A percentile compares a stretch with the other conserved stretches of the same genome.
Evolutionary conservation across 306 rosid genomes (phyloP).

Genomic region (Lathyrus sativus): DNA sequence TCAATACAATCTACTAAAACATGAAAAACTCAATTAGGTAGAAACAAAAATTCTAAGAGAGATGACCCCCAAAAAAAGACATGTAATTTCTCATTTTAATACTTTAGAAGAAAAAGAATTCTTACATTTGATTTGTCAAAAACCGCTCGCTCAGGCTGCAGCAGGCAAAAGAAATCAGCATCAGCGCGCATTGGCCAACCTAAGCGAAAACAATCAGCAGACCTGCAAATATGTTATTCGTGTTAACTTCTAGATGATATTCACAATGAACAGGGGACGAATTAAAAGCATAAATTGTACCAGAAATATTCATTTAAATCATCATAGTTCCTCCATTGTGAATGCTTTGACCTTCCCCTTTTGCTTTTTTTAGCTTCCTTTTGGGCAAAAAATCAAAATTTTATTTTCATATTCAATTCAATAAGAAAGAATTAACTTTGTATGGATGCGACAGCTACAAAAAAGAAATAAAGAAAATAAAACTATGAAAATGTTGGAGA

Average conservation of each 20-base stretch:
- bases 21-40: conserved; percentile 5
- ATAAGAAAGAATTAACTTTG: conserved; percentile 27
- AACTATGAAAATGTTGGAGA: conserved; percentile 1
- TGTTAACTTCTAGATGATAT: conserved; percentile 30
- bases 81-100: neutral
- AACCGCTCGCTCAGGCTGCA: conserved; percentile 24
- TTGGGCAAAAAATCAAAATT: conserved; percentile 37
- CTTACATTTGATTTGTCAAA: conserved; percentile 68
- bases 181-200: conserved; percentile 99
- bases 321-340: conserved; percentile 97
- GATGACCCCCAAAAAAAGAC: conserved; percentile 1
- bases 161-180: conserved; percentile 78
- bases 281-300: conserved; percentile 46
- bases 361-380: conserved; percentile 84
- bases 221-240: conserved; percentile 56
- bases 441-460: neutral
- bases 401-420: conserved; percentile 26
- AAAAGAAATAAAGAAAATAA: neutral
- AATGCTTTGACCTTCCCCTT: conserved; percentile 91
- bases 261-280: conserved; percentile 6
- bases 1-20: neutral
- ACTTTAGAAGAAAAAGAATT: neutral
- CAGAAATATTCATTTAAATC: conserved; percentile 95
- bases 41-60: neutral
- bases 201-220: conserved; percentile 90